phyloP scores from a whole-genome alignment of 129 eudicot species.

The Flaveria ramosissima region DNA sequence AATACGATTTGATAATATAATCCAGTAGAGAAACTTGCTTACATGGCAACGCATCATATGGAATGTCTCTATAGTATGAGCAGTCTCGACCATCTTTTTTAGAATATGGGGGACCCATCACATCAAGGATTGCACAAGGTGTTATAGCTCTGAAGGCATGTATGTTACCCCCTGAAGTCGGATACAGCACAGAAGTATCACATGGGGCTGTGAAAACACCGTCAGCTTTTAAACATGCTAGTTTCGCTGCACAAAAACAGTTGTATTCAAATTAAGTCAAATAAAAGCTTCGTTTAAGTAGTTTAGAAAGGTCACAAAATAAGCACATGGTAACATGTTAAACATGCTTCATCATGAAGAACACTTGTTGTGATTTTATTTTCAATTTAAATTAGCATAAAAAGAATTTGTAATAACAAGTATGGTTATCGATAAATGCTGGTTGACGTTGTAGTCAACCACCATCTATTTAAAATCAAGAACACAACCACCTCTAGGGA shows the following conservation, averaged over 20 bases:
- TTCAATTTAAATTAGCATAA: too few relatives aligned
- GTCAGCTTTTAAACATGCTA: conserved; percentile 64
- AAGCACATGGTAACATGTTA: background rate
- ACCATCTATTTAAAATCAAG: too few relatives aligned
- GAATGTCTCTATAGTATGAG: conserved; percentile 62
- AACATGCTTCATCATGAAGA: background rate
- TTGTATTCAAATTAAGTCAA: conserved; percentile 1
- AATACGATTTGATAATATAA: background rate
- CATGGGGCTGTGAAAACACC: conserved; percentile 67
- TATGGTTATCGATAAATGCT: too few relatives aligned
- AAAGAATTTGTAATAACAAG: too few relatives aligned
- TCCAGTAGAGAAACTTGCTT: conserved; percentile 27
- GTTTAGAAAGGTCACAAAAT: background rate
- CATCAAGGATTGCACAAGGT: conserved; percentile 94
- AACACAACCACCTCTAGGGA: background rate
- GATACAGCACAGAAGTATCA: conserved; percentile 69
- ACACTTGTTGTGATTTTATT: background rate
- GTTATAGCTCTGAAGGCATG: conserved; percentile 79
- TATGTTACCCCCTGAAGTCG: conserved; percentile 89
- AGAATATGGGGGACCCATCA: conserved; percentile 89
- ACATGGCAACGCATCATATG: conserved; percentile 44
- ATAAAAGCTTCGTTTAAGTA: background rate
- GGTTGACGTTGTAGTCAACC: too few relatives aligned
- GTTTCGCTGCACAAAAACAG: conserved; percentile 43
- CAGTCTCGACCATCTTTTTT: conserved; percentile 76